phyloP scores from a whole-genome alignment of 1,284 basidiomycete species.

The Ganoderma leucocontextum region DNA sequence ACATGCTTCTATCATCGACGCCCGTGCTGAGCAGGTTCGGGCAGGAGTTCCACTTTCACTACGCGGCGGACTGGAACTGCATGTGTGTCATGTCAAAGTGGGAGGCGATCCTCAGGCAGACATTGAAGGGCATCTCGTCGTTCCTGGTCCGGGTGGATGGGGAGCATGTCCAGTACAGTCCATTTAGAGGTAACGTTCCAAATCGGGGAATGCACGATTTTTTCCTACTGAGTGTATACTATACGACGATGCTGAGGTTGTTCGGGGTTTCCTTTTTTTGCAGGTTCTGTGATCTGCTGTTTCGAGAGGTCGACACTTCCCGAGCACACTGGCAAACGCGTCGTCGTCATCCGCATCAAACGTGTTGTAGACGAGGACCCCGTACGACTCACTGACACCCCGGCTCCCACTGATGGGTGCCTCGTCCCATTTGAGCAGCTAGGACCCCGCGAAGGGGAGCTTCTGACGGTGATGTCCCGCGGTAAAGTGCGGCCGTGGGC shows the following conservation, averaged over 20 bases:
- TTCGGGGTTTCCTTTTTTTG: too few relatives aligned
- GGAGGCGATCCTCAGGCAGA: too few relatives aligned
- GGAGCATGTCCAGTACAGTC: too few relatives aligned
- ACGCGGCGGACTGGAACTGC: too few relatives aligned
- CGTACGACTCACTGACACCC: neutral
- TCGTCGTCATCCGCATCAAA: neutral
- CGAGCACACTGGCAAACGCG: neutral
- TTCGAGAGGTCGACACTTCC: neutral
- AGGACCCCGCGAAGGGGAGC: neutral
- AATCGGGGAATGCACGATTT: too few relatives aligned
- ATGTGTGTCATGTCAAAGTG: too few relatives aligned
- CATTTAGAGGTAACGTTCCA: too few relatives aligned
- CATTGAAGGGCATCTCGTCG: too few relatives aligned
- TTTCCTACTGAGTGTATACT: neutral
- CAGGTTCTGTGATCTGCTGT: neutral
- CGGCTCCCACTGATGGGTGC: neutral
- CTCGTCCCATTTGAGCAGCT: neutral
- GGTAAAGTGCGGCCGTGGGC: neutral
- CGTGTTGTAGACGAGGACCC: neutral
- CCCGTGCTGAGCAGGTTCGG: too few relatives aligned
- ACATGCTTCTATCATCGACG: too few relatives aligned
- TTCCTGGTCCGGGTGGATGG: too few relatives aligned
- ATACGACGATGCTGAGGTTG: neutral
- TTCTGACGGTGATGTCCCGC: neutral
- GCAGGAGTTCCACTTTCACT: too few relatives aligned